Evolutionary conservation across 2,329 filamentous ascomycete species (phyloP).

Genomic region (Clonostachys byssicola): DNA sequence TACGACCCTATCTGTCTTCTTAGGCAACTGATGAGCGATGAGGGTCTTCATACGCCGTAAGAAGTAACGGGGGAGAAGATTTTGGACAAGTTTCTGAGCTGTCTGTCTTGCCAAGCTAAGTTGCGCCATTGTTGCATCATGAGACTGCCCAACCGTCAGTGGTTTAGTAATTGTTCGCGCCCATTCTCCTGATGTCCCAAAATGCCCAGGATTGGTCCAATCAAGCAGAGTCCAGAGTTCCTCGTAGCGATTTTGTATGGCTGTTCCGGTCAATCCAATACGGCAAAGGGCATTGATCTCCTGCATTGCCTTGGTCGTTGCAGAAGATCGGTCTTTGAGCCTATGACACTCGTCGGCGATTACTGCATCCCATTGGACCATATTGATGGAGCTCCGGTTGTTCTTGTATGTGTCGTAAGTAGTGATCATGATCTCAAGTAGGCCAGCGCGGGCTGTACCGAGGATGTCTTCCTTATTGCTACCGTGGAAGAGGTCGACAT

Average conservation of each 20-base stretch:
- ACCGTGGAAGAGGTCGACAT: slow-evolving; percentile 79
- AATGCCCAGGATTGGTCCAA: slow-evolving; percentile 85
- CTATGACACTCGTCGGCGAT: slow-evolving; percentile 92
- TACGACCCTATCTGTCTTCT: slow-evolving; percentile 90
- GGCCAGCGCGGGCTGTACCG: slow-evolving; percentile 67
- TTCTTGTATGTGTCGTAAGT: slow-evolving; percentile 91
- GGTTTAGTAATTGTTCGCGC: slow-evolving; percentile 72
- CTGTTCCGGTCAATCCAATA: slow-evolving; percentile 90
- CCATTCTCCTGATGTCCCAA: slow-evolving; percentile 68
- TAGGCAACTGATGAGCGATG: slow-evolving; percentile 88
- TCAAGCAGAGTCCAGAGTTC: slow-evolving; percentile 95
- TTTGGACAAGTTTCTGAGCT: slow-evolving; percentile 79
- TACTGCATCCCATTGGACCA: slow-evolving; percentile 87
- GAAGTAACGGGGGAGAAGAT: slow-evolving; percentile 86
- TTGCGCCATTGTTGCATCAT: slow-evolving; percentile 82
- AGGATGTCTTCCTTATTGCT: slow-evolving; percentile 62
- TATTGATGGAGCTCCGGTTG: slow-evolving; percentile 69
- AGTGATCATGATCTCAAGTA: slow-evolving; percentile 87
- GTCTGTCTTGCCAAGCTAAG: slow-evolving; percentile 77
- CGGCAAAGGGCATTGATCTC: slow-evolving; percentile 87
- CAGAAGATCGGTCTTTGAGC: slow-evolving; percentile 76
- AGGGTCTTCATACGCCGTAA: slow-evolving; percentile 88
- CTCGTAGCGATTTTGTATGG: slow-evolving; percentile 97
- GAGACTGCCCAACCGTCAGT: slow-evolving; percentile 82
- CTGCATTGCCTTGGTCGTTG: slow-evolving; percentile 82